Evolutionary conservation across 129 eudicot genomes (phyloP), one percentile per base, ranked within the genome.

Genomic region (Smallanthus sonchifolius): DNA sequence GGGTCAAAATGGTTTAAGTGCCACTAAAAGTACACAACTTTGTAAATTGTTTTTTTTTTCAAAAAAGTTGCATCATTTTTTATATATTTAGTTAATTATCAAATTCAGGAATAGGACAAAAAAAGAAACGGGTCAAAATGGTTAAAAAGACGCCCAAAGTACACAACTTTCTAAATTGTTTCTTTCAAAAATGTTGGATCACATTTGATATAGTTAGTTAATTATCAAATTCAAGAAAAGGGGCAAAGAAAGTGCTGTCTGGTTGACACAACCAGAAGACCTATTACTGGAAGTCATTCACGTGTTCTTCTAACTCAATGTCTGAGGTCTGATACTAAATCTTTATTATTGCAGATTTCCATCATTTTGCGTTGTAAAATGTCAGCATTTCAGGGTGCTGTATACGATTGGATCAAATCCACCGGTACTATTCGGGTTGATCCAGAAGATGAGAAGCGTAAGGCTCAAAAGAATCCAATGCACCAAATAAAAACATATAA

Each of bases 351-450:
- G 82, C 88, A 93, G 99, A 92, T 94, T 52, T 91, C 99, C 16
- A 75, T 94, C 77, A 89, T 88, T 62, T 70, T 94, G 56, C 82
- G 88, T 71, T 94, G 99, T 75, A 85, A 85, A 84, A 94, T 94
- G 99, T 94, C 99, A 19, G 93, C 91, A 10, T 78, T 94, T 32
- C 99, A 94, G 78, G 79, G 97, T 38, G 86, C 92, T 10, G 67
- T 94, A 37, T 94, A 94, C 67, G 99, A 94, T 71, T 94, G 99
- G 99, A 86, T 94, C 69, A 94, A 94, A 76, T 44, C 94, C 6
- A 94, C 99, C 7, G 96, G 96, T 37, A 91, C 99, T 32, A 83
- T 94, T 73, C 84, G 97, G 77, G 85, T 94, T 52, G 99, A 94
- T 63, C 99, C 99, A 8, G 99, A 94, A 76, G 96, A 88, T 63